Conservation (phyloP, 176 grass and related monocot genomes). For the Themeda triandra region DNA sequence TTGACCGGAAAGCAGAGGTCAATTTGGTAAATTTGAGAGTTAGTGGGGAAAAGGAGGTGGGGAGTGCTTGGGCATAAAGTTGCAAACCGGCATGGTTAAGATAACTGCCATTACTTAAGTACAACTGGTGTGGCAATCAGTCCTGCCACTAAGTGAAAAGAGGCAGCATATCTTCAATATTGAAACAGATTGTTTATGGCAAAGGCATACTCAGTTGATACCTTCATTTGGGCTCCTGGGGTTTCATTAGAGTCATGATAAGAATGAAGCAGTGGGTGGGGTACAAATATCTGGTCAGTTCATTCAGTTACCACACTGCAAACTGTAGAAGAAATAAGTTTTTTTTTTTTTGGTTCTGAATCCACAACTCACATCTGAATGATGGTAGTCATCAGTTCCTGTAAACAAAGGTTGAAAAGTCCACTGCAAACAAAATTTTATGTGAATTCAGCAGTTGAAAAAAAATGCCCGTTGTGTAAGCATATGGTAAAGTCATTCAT, state of each 20-base stretch:
- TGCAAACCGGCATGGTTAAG: constrained; percentile 22
- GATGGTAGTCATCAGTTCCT: not conserved
- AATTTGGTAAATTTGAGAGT: constrained; percentile 24
- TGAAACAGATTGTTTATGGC: constrained; percentile 31
- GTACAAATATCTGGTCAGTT: not conserved
- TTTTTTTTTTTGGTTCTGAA: not conserved
- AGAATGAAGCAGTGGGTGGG: not conserved
- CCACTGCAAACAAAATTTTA: not conserved
- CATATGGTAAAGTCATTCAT: constrained; percentile 4
- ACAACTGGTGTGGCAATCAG: constrained; percentile 46
- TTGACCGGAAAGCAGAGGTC: constrained; percentile 29
- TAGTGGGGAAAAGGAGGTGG: not conserved
- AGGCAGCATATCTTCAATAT: constrained; percentile 41
- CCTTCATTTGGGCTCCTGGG: not conserved
- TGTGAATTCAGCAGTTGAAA: not conserved
- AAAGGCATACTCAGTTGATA: constrained; percentile 31
- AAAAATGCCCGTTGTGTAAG: not conserved
- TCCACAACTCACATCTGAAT: not conserved
- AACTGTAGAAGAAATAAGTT: not conserved
- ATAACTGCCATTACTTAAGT: constrained; percentile 43
- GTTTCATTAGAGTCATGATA: constrained; percentile 20
- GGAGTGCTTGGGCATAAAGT: constrained; percentile 46
- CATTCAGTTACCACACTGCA: not conserved
- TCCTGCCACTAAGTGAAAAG: constrained; percentile 54
- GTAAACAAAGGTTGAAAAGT: not conserved